Evolutionary conservation across 2,329 filamentous ascomycete genomes (phyloP), one percentile per base, ranked within the genome.

Genomic region (Taxawa tesnikishii): DNA sequence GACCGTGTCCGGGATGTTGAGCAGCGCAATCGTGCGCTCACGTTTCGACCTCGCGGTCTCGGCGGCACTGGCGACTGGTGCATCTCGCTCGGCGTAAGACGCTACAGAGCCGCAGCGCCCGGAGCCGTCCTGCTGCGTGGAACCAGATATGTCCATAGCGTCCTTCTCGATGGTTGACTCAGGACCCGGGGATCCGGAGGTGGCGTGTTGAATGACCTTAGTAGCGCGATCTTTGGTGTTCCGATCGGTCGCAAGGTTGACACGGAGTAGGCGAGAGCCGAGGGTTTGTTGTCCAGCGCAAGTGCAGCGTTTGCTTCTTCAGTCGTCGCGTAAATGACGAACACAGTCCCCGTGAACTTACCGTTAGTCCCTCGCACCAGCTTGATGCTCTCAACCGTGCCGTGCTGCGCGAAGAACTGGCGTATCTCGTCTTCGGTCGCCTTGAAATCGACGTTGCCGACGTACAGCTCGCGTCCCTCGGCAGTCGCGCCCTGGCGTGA

Each of bases 1-100:
- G 47, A 96, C 74, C 0, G 87, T 96, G 49, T 96, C 90, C 1
- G 90, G 84, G 1, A 98, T 64, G 40, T 87, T 80, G 58, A 94
- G 73, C 16, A 98, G 63, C 7, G 79, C 79, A 30, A 96, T 68
- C 1, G 83, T 90, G 32, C 84, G 76, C 30, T 76, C 72, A 25
- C 43, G 44, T 14, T 52, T 50, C 1, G 46, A 48, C 21, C 38
- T 44, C 25, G 40, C 43, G 15, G 42, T 43, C 10, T 48, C 40
- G 5, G 19, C n/a, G 5, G n/a, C n/a, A n/a, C n/a, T n/a, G n/a
- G n/a, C n/a, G n/a, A n/a, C n/a, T n/a, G n/a, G n/a, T n/a, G n/a
- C n/a, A n/a, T n/a, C n/a, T 47, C 44, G 26, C 32, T 23, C 11
- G 33, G 15, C 29, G 48, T 49, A 48, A 2, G 46, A 48, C 6